Base-by-base conservation (phyloP, 2,329 filamentous ascomycete genomes). In the Fusarium staphyleae region DNA sequence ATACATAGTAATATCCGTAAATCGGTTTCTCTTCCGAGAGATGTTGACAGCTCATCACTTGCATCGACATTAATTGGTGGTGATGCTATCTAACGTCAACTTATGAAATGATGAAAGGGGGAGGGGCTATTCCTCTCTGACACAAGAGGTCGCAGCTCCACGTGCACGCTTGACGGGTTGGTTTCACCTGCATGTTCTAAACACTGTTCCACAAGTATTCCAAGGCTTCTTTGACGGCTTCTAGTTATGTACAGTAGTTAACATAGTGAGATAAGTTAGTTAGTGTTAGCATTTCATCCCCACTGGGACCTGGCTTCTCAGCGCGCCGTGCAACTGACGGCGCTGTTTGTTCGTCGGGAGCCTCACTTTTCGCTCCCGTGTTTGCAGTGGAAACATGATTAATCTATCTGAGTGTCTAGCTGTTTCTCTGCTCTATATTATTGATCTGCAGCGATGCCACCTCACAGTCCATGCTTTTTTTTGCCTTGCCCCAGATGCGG, bases 391-490 rank as follows among this genome's bases (percentile, higher is more conserved):
- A 24, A 24, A 9, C 22, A 24, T 8, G 5, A 24, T 29, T 26
- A 33, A 42, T 48, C 29, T 41, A 40, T 43, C 39, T 26, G 41
- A 24, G n/a, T 4, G 16, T 41, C 30, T 36, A 19, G 35, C 18
- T 26, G 18, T 40, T 33, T 26, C 7, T 28, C 19, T 24, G 13
- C 5, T n/a, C 29, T 36, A 39, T 36, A 48, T n/a, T n/a, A n/a
- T n/a, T n/a, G 59, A 62, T 62, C 59, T 33, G 36, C 34, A 45
- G 13, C 53, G 45, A 62, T 62, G 35, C 58, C 18, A 62, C 59
- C 49, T 28, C 14, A 24, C 35, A 43, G 36, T 18, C 59, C 39
- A 60, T 47, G 43, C 50, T 62, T 24, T 26, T 24, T 34, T 8
- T 22, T 32, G 41, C 36, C 42, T n/a, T 41, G 30, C 39, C 4